Evolutionary conservation across 441 rosid genomes (phyloP).

Genomic region (Brassica balearica): DNA sequence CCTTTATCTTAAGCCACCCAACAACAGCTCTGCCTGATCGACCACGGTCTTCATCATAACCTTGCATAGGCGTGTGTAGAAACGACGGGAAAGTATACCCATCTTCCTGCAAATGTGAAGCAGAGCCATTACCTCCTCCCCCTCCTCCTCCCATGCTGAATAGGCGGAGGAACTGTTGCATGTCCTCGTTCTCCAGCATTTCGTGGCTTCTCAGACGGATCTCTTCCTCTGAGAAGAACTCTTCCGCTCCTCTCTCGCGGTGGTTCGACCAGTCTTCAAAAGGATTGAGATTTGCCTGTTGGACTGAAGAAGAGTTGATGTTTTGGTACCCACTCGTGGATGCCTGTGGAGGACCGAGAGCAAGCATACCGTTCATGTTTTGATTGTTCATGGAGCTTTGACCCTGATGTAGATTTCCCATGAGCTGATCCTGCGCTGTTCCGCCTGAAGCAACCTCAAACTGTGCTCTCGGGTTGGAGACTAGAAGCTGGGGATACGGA

Average conservation of each 20-base stretch:
- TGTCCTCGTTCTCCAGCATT: constrained; percentile 97
- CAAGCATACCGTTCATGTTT: constrained; percentile 62
- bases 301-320: constrained; percentile 57
- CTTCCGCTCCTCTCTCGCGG: constrained; percentile 79
- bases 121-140: constrained; percentile 56
- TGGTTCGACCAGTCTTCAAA: constrained; percentile 84
- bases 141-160: constrained; percentile 92
- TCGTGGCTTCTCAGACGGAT: constrained; percentile 88
- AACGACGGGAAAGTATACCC: constrained; percentile 66
- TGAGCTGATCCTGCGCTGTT: constrained; percentile 56
- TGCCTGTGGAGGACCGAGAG: constrained; percentile 80
- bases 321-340: constrained; percentile 61
- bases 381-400: constrained; percentile 53
- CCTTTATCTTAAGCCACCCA: constrained; percentile 99
- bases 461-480: constrained; percentile 61
- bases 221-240: constrained; percentile 88
- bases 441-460: constrained; percentile 43
- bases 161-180: constrained; percentile 87
- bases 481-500: constrained; percentile 60
- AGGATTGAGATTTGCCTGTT: constrained; percentile 61
- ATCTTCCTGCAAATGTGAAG: constrained; percentile 72
- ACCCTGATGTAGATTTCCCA: constrained; percentile 54
- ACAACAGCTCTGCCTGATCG: constrained; percentile 95
- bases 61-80: constrained; percentile 79
- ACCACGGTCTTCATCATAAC: constrained; percentile 74